Evolutionary conservation across 2,329 filamentous ascomycete genomes (phyloP).

Genomic region (Huntiella savannae): DNA sequence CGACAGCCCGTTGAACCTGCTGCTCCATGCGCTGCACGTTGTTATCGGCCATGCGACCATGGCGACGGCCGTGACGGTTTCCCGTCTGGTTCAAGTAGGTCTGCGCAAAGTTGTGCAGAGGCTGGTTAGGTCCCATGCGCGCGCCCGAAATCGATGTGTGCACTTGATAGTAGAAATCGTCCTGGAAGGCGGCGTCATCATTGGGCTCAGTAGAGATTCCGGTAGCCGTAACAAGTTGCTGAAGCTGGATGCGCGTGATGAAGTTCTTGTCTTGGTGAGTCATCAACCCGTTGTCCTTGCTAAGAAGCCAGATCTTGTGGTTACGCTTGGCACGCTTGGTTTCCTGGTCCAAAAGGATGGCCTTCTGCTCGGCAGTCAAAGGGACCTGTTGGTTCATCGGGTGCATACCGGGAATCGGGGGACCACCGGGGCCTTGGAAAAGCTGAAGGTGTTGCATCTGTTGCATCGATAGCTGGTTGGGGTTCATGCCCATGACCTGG

Average conservation of each 20-base stretch:
- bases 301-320: slow-evolving; percentile 89
- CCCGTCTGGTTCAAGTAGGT: slow-evolving; percentile 95
- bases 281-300: slow-evolving; percentile 92
- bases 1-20: slow-evolving; percentile 90
- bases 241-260: slow-evolving; percentile 90
- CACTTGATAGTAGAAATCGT: slow-evolving; percentile 98
- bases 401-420: slow-evolving; percentile 1
- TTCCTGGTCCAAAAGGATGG: slow-evolving; percentile 71
- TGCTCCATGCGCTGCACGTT: slow-evolving; percentile 99
- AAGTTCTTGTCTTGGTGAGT: slow-evolving; percentile 99
- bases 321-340: slow-evolving; percentile 91
- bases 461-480: slow-evolving; percentile 50
- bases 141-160: slow-evolving; percentile 85
- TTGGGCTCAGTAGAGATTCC: slow-evolving; percentile 68
- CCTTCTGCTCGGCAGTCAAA: slow-evolving; percentile 73
- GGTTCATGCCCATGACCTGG: slow-evolving; percentile 18
- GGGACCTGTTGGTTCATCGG: slow-evolving; percentile 29
- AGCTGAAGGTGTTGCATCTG: slow-evolving; percentile 32
- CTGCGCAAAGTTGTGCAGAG: slow-evolving; percentile 88
- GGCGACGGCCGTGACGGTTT: slow-evolving; percentile 56
- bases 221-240: slow-evolving; percentile 84
- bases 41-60: slow-evolving; percentile 74
- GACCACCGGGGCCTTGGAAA: slow-evolving; percentile 15
- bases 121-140: slow-evolving; percentile 79
- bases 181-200: slow-evolving; percentile 60